Evolutionary conservation across 2,329 filamentous ascomycete genomes (phyloP), one percentile per base, ranked within the genome.

Genomic region (Cordyceps tenuipes): DNA sequence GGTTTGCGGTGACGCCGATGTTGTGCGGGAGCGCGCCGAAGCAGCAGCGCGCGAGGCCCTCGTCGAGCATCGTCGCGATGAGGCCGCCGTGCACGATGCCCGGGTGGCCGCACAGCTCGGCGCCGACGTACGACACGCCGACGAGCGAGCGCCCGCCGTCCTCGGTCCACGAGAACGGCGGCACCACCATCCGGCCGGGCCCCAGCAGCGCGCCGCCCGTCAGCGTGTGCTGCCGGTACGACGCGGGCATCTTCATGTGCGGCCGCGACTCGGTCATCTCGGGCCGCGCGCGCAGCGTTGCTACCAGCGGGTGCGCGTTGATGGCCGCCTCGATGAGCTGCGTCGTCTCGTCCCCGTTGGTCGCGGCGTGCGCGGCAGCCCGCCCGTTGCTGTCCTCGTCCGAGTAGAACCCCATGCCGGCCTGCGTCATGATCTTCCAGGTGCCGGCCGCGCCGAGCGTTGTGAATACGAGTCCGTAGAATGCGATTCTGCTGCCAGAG

Each of bases 21-120:
- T 91, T 89, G 70, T 93, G 90, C 34, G 93, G 93, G 68, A 97
- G 78, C 26, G 90, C 91, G 5, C 85, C 86, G 73, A 97, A 96
- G 70, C 90, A 95, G 73, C 90, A 95, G 59, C 91, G 81, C 36
- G 89, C 93, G 48, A 97, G 77, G 0, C 90, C 91, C 73, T 97
- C 93, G 70, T 97, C 93, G 57, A 97, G 77, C 71, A 97, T 81
- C 13, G 93, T 97, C n/a, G 93, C 93, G 60, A 97, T 77, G 64
- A 96, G 77, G 0, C 93, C 93, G 55, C 93, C 93, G 71, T 97
- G 94, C 7, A 97, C 83, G 63, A 97, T 90, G 3, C 89, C 91
- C 6, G 90, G 89, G 72, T 97, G 92, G 1, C 93, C 93, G 70
- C 91, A 97, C 46, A 97, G 77, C 67, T 90, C 86, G 3, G 80